Percentiles rank a stretch among this genome's conserved stretches.
Conservation (phyloP, 1,139 yeast genomes). For the Spencermartinsiella ligniputridi region DNA sequence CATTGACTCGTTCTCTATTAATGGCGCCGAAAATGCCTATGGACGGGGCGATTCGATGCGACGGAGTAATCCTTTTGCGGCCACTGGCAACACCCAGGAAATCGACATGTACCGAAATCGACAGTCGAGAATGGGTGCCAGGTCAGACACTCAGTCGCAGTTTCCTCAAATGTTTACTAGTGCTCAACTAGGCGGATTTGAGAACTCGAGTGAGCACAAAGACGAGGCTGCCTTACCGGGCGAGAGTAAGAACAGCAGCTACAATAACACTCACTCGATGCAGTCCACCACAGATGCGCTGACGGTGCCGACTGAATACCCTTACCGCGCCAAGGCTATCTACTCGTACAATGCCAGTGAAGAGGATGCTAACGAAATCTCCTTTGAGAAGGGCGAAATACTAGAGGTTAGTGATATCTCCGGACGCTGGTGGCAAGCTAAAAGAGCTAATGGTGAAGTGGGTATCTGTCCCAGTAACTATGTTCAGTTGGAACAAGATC, state of each 20-base stretch:
- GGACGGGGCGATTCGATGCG: slow-evolving; percentile 18
- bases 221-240: slow-evolving; percentile 10
- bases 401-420: slow-evolving; percentile 88
- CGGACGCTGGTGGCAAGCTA: slow-evolving; percentile 99
- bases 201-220: slow-evolving; percentile 39
- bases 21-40: slow-evolving; percentile 18
- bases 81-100: slow-evolving; percentile 3
- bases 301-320: slow-evolving; percentile 49
- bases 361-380: slow-evolving; percentile 88
- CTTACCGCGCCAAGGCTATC: slow-evolving; percentile 81
- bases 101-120: slow-evolving; percentile 14
- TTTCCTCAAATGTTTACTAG: slow-evolving; percentile 50
- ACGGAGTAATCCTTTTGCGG: slow-evolving; percentile 17
- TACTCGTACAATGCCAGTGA: slow-evolving; percentile 90
- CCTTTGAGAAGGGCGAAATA: slow-evolving; percentile 85
- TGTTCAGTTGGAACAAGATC: slow-evolving; percentile 53
- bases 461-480: slow-evolving; percentile 97
- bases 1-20: slow-evolving; percentile 64
- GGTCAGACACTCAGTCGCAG: slow-evolving; percentile 7
- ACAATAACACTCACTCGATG: slow-evolving; percentile 10
- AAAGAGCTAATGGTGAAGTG: slow-evolving; percentile 81
- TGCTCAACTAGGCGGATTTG: slow-evolving; percentile 54
- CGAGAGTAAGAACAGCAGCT: slow-evolving; percentile 19
- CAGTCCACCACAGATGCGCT: slow-evolving; percentile 19
- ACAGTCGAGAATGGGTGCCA: slow-evolving; percentile 3